Percentiles rank a stretch among this genome's conserved stretches.
Conservation (phyloP, 805 yeast species). For the Ogataea methylovora region DNA sequence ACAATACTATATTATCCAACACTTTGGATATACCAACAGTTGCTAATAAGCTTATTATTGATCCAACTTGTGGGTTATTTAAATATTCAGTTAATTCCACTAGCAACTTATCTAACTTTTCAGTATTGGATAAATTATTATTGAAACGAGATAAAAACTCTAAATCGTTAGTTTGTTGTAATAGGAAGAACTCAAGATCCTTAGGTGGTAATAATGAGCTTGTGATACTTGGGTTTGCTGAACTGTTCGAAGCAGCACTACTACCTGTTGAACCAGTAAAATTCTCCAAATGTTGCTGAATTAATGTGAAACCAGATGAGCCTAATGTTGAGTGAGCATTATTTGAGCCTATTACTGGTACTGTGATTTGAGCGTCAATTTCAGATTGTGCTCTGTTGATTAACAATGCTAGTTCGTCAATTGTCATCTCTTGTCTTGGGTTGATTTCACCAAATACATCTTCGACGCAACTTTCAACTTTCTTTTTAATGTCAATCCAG, state of each 20-base stretch:
- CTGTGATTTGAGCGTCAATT: slow-evolving; percentile 17
- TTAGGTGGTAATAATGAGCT: slow-evolving; percentile 41
- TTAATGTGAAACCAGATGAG: slow-evolving; percentile 3
- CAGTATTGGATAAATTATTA: slow-evolving; percentile 15
- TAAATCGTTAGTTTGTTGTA: slow-evolving; percentile 44
- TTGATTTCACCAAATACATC: slow-evolving; percentile 54
- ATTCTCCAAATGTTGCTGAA: slow-evolving; percentile 4
- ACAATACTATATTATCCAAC: slow-evolving; percentile 33
- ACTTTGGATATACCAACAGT: slow-evolving; percentile 39
- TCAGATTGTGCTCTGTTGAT: slow-evolving; percentile 31
- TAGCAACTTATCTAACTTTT: slow-evolving; percentile 20
- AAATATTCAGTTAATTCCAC: slow-evolving; percentile 23
- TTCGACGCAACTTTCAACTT: slow-evolving; percentile 50
- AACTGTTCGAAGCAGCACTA: neutral
- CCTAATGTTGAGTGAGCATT: neutral
- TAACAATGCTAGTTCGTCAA: slow-evolving; percentile 48
- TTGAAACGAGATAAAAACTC: slow-evolving; percentile 28
- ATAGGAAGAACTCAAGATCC: slow-evolving; percentile 43
- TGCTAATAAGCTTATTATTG: slow-evolving; percentile 30
- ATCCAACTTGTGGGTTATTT: slow-evolving; percentile 14
- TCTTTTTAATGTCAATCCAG: slow-evolving; percentile 50
- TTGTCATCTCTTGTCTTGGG: slow-evolving; percentile 65
- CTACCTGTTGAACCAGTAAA: slow-evolving; percentile 5
- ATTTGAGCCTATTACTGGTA: neutral
- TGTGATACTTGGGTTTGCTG: slow-evolving; percentile 16